Conservation (phyloP, 1,139 yeast species). For the Kurtzmaniella quercitrusa region DNA sequence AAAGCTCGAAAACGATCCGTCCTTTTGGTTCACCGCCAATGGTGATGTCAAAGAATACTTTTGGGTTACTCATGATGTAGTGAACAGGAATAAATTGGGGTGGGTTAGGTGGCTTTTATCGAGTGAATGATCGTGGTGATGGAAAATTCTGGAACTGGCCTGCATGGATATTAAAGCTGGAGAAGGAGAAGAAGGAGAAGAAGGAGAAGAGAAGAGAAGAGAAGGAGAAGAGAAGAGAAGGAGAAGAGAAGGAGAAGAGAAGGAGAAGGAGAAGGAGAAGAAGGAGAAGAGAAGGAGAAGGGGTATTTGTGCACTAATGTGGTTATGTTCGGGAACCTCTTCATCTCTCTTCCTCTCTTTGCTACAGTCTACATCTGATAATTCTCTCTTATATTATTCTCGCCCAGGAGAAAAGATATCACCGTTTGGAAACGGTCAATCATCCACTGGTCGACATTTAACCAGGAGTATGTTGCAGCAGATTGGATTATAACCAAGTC, state of each 20-base stretch:
- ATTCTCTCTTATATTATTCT: background rate
- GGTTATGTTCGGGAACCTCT: too few relatives aligned
- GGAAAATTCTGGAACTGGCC: slow-evolving; percentile 6
- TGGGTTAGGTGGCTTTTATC: background rate
- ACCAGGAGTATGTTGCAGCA: background rate
- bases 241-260: background rate
- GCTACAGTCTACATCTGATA: background rate
- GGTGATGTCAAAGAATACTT: slow-evolving; percentile 72
- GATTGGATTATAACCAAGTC: background rate
- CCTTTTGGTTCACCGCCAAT: slow-evolving; percentile 66
- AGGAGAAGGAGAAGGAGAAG: too few relatives aligned
- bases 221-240: background rate
- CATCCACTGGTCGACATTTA: too few relatives aligned
- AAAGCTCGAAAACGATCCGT: slow-evolving; percentile 71
- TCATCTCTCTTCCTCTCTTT: background rate
- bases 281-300: too few relatives aligned
- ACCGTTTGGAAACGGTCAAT: too few relatives aligned
- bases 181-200: background rate
- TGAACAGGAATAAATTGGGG: background rate
- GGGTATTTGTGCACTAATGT: too few relatives aligned
- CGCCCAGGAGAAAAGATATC: too few relatives aligned
- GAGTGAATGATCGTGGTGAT: background rate
- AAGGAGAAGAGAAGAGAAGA: background rate
- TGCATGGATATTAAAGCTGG: background rate
- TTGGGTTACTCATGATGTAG: slow-evolving; percentile 23